Conservation (phyloP, 164 flowering plant genomes). For the Vitis rotundifolia region DNA sequence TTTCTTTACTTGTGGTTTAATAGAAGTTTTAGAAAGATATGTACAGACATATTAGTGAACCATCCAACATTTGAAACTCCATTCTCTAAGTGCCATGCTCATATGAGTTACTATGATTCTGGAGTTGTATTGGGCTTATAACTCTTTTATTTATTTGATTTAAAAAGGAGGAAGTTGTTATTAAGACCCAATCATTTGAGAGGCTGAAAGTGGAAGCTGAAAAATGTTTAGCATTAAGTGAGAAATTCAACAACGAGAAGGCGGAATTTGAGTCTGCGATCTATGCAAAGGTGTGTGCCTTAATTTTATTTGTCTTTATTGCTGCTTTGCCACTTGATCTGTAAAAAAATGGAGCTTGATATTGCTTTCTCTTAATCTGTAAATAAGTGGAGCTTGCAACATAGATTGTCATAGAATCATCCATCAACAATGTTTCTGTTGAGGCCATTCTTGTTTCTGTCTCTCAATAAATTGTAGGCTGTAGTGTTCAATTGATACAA, state of each 20-base stretch:
- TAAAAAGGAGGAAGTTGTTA: constrained; percentile 80
- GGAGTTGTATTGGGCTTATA: not conserved
- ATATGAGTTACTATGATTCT: not conserved
- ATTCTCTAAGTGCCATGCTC: not conserved
- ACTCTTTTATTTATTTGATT: constrained; percentile 9
- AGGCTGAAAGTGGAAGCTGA: constrained; percentile 78
- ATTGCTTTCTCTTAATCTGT: too few species aligned
- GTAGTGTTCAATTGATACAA: too few species aligned
- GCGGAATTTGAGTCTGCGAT: constrained; percentile 70
- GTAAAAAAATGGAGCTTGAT: not conserved
- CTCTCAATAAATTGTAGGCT: too few species aligned
- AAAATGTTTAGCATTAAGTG: constrained; percentile 77
- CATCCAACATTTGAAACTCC: not conserved
- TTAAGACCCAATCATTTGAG: constrained; percentile 58
- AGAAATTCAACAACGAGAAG: constrained; percentile 66
- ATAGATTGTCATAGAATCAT: too few species aligned
- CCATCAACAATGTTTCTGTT: too few species aligned
- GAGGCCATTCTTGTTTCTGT: too few species aligned
- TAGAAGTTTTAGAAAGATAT: too few species aligned
- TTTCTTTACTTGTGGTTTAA: too few species aligned
- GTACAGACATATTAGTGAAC: too few species aligned
- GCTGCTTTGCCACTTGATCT: too few species aligned
- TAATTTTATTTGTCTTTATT: not conserved
- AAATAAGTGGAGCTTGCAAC: too few species aligned
- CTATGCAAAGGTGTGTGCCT: constrained; percentile 68